Evolutionary conservation across 2,329 filamentous ascomycete species (phyloP).

Genomic region (Fusarium sp.): DNA sequence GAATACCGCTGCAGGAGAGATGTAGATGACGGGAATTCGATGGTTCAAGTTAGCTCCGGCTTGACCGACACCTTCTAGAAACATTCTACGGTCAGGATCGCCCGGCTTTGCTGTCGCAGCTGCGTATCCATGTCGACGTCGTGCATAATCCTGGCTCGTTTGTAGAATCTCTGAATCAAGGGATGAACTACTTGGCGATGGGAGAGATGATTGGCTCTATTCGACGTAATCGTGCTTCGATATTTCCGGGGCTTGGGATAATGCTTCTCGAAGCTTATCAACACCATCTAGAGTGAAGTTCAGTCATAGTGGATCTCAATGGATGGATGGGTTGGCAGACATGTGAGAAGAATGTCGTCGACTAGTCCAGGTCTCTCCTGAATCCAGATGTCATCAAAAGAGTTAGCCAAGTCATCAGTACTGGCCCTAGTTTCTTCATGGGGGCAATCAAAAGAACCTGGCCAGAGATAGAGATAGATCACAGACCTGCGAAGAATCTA

Average conservation of each 20-base stretch:
- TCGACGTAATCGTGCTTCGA: not conserved
- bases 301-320: not conserved
- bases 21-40: not conserved
- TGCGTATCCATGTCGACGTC: not conserved
- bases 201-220: not conserved
- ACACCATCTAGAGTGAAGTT: not conserved
- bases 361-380: accelerated
- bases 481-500: not conserved
- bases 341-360: not conserved
- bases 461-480: too few relatives aligned
- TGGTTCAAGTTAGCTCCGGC: not conserved
- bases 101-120: not conserved
- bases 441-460: too few relatives aligned
- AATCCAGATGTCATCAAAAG: too few relatives aligned
- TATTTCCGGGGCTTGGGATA: not conserved
- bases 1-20: not conserved
- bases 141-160: not conserved
- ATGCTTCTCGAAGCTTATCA: not conserved
- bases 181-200: too few relatives aligned
- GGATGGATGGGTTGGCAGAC: not conserved
- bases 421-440: not conserved
- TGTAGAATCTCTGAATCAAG: not conserved
- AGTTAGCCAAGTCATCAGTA: not conserved
- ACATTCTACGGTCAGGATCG: not conserved
- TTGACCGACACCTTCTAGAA: not conserved